Evolutionary conservation across 805 yeast genomes (phyloP).

Genomic region (Candida patagonica): DNA sequence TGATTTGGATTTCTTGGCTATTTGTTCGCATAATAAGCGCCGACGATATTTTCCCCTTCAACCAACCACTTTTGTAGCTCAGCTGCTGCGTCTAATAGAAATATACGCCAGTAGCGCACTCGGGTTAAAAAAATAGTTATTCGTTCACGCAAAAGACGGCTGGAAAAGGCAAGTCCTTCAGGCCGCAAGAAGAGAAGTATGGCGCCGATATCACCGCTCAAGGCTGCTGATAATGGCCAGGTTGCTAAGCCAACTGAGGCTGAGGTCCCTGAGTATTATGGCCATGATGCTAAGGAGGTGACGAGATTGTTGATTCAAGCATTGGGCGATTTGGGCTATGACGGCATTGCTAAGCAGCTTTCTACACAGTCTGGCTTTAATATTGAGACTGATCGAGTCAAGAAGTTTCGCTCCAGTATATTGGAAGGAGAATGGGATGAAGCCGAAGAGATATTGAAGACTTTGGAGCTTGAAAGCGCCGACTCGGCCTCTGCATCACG

Average conservation of each 20-base stretch:
- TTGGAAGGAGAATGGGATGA: constrained; percentile 35
- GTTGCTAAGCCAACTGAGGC: background rate
- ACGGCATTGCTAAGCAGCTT: constrained; percentile 30
- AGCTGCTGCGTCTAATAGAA: no score
- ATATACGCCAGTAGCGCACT: background rate
- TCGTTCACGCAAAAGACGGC: constrained; percentile 1
- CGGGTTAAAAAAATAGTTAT: background rate
- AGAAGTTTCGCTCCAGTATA: constrained; percentile 32
- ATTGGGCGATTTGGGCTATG: constrained; percentile 41
- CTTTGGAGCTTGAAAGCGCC: constrained; percentile 17
- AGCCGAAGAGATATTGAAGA: constrained; percentile 27
- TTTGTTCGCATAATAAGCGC: no score
- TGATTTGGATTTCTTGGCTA: no score
- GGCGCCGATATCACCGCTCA: constrained; percentile 1
- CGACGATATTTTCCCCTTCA: no score
- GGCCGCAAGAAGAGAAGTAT: no score
- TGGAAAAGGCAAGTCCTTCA: no score
- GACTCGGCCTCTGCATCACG: background rate
- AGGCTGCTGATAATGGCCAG: background rate
- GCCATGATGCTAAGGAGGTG: constrained; percentile 30
- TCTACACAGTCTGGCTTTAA: constrained; percentile 30
- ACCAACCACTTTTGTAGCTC: no score
- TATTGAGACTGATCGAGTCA: constrained; percentile 36
- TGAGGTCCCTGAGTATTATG: constrained; percentile 13
- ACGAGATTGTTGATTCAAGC: constrained; percentile 43